Percentiles rank a stretch among this genome's conserved stretches.
Evolutionary conservation across 768 basidiomycete genomes (phyloP).

Genomic region (Gyrodon lividus): DNA sequence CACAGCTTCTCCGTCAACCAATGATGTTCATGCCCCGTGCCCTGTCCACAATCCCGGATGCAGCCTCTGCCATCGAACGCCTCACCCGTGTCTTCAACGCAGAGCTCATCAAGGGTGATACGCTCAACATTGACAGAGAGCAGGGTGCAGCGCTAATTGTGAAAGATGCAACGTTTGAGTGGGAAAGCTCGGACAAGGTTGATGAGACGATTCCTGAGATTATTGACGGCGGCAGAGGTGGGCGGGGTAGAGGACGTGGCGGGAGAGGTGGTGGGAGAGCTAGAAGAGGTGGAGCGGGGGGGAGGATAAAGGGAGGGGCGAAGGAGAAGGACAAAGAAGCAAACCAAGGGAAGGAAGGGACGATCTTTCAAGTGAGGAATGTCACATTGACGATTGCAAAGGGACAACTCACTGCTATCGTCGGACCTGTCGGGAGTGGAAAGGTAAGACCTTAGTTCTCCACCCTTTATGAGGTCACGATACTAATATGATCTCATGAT

Average conservation of each 20-base stretch:
- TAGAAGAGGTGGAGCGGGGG: background rate
- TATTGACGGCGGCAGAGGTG: background rate
- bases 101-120: slow-evolving; percentile 43
- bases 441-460: slow-evolving; percentile 36
- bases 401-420: slow-evolving; percentile 60
- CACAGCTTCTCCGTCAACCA: slow-evolving; percentile 63
- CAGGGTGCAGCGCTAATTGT: slow-evolving; percentile 51
- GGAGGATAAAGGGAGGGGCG: background rate
- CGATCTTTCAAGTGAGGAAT: slow-evolving; percentile 47
- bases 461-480: background rate
- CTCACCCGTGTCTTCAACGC: slow-evolving; percentile 47
- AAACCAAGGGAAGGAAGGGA: background rate
- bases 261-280: slow-evolving; percentile 7
- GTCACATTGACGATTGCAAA: slow-evolving; percentile 53
- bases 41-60: slow-evolving; percentile 62
- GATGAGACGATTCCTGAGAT: slow-evolving; percentile 1
- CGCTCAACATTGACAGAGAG: slow-evolving; percentile 43
- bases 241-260: slow-evolving; percentile 2
- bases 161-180: slow-evolving; percentile 58
- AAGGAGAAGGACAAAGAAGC: slow-evolving; percentile 14
- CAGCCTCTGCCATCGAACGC: slow-evolving; percentile 57
- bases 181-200: slow-evolving; percentile 44
- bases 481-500: background rate
- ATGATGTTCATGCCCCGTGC: slow-evolving; percentile 66
- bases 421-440: slow-evolving; percentile 69